Conservation (phyloP, 2,329 filamentous ascomycete genomes). For the Elsinoe ampelina region DNA sequence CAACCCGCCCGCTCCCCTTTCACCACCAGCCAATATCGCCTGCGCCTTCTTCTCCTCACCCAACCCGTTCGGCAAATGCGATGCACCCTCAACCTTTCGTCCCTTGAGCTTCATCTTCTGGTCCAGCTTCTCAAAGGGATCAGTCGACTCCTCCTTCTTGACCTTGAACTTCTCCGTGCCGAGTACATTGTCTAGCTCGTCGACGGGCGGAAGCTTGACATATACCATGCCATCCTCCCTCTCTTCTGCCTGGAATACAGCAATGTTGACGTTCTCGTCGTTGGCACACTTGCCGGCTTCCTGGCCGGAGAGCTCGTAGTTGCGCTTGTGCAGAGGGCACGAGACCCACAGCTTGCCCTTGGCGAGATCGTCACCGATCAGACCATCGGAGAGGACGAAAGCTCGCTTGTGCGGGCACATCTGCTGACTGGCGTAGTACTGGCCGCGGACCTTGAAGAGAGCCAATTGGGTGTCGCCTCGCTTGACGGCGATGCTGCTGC, state of each 20-base stretch:
- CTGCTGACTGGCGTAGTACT: slow-evolving; percentile 79
- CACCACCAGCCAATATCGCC: slow-evolving; percentile 38
- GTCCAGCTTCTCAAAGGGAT: slow-evolving; percentile 49
- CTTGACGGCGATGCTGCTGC: slow-evolving; percentile 69
- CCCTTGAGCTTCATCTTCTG: slow-evolving; percentile 49
- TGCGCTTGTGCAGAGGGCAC: slow-evolving; percentile 83
- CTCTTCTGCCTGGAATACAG: slow-evolving; percentile 70
- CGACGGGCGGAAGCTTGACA: slow-evolving; percentile 67
- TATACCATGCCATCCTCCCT: slow-evolving; percentile 69
- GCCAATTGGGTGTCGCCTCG: slow-evolving; percentile 82
- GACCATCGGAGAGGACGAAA: slow-evolving; percentile 78
- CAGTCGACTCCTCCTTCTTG: slow-evolving; percentile 55
- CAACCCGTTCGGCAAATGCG: slow-evolving; percentile 36
- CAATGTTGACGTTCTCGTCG: slow-evolving; percentile 67
- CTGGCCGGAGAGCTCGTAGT: slow-evolving; percentile 64
- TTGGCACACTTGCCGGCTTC: slow-evolving; percentile 63
- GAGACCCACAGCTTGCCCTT: slow-evolving; percentile 68
- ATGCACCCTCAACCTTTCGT: slow-evolving; percentile 39
- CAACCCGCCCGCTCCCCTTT: slow-evolving; percentile 32
- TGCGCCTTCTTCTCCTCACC: slow-evolving; percentile 36
- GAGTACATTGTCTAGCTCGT: slow-evolving; percentile 69
- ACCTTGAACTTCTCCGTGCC: slow-evolving; percentile 74
- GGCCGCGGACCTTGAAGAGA: slow-evolving; percentile 71
- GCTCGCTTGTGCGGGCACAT: slow-evolving; percentile 92
- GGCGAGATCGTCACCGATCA: slow-evolving; percentile 60